Base-by-base conservation (phyloP, 192 early-diverging fungal species). In the Entomortierella parvispora region DNA sequence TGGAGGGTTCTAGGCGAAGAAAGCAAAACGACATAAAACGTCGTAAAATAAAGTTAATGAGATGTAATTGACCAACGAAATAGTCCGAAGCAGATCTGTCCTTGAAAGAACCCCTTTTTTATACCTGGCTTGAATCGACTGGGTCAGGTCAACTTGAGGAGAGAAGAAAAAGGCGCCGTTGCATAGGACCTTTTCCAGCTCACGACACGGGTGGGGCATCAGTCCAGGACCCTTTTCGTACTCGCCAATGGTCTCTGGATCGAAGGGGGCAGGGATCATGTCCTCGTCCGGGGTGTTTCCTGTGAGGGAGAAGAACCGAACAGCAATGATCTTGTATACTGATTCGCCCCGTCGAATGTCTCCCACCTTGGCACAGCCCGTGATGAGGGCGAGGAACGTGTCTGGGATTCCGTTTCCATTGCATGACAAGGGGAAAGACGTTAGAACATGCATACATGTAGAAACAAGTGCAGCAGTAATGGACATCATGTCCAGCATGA, bases 141-240 rank as follows among this genome's bases (percentile, higher is more conserved):
- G 89, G 2, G 97, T 97, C 40, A 99, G 81, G 71, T 99, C 98
- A 58, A 93, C 91, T 43, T 87, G 87, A 0, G 93, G 90, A 6
- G 94, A 92, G 79, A 96, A 99, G 81, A 93, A 99, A 71, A 99
- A 99, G 4, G 90, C 91, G 18, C 96, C 96, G 62, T 87, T 89
- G 46, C 88, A 90, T 17, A 99, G 81, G 46, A 97, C 87, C 62
- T 93, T 89, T 59, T 87, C 85, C 34, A 99, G 82, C 25, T 85
- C 81, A 17, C 79, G 56, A 67, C 94, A 96, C 6, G 96, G 96
- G 77, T 97, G 95, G 34, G 82, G 81, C 37, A 85, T 74, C 69
- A 68, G 81, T 68, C 50, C 53, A 7, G 83, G 83, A 14, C 81
- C 81, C 55, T 62, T 72, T 33, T 86, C 84, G 1, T 79, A 67